A percentile compares a stretch with the other conserved stretches of the same genome.
phyloP scores from a whole-genome alignment of 345 rosid species.

The Passiflora organensis region DNA sequence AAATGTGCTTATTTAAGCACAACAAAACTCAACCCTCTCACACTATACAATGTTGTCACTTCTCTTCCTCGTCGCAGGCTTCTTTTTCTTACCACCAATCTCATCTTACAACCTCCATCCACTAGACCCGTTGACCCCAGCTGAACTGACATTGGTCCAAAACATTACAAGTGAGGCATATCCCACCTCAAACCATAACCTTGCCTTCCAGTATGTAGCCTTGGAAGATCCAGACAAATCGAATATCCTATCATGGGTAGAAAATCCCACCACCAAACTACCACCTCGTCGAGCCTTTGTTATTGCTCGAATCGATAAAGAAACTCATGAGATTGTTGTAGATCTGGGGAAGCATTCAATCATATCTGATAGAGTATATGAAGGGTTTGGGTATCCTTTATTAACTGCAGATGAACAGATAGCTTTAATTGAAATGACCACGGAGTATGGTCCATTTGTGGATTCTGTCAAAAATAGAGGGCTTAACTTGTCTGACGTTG shows the following conservation, averaged over 20 bases:
- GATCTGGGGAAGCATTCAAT: conserved; percentile 2
- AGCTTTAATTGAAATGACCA: background rate
- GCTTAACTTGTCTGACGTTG: conserved; percentile 2
- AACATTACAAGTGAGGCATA: background rate
- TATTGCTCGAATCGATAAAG: conserved; percentile 2
- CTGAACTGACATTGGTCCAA: conserved; percentile 8
- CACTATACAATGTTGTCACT: no score
- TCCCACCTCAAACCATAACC: background rate
- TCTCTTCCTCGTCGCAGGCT: background rate
- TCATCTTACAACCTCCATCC: conserved; percentile 5
- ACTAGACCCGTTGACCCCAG: conserved; percentile 5
- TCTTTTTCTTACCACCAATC: background rate
- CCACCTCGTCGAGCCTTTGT: conserved; percentile 11
- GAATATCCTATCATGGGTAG: conserved; percentile 9
- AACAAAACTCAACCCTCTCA: no score
- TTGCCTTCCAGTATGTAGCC: conserved; percentile 23
- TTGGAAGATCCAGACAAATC: conserved; percentile 17
- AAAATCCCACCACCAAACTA: background rate
- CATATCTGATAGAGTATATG: background rate
- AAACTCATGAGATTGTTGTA: conserved; percentile 1
- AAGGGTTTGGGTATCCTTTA: conserved; percentile 7
- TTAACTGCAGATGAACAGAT: background rate
- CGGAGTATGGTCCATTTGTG: conserved; percentile 4
- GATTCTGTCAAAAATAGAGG: conserved; percentile 9
- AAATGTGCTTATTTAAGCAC: no score